Conservation (phyloP, 805 yeast genomes). For the Sungouiella blattae region DNA sequence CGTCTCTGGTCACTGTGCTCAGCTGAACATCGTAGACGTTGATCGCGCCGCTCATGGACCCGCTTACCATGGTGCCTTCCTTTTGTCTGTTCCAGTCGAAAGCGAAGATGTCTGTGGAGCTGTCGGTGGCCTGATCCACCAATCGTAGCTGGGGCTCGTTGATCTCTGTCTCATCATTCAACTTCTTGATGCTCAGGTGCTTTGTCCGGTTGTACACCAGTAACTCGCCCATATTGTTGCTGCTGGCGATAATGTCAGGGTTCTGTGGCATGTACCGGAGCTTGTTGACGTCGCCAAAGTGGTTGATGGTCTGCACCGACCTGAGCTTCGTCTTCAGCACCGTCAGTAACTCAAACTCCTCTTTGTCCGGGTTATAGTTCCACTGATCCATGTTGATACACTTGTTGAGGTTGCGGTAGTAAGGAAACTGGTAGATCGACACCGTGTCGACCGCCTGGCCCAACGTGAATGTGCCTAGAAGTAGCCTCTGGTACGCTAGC, state of each 20-base stretch:
- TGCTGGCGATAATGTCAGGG: constrained; percentile 75
- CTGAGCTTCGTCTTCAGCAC: constrained; percentile 26
- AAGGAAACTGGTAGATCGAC: constrained; percentile 32
- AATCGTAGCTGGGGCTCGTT: constrained; percentile 51
- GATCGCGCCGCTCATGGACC: constrained; percentile 60
- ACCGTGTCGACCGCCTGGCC: constrained; percentile 17
- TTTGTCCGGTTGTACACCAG: constrained; percentile 80
- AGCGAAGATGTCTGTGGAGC: constrained; percentile 57
- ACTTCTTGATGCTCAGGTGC: constrained; percentile 44
- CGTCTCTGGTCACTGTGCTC: neutral
- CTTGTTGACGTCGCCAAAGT: constrained; percentile 68
- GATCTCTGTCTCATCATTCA: constrained; percentile 24
- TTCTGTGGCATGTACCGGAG: constrained; percentile 80
- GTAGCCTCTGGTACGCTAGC: constrained; percentile 14
- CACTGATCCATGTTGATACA: constrained; percentile 36
- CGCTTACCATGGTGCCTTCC: constrained; percentile 60
- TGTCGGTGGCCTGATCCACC: constrained; percentile 21
- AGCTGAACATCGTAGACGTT: constrained; percentile 62
- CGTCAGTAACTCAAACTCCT: constrained; percentile 36
- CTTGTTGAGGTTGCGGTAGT: constrained; percentile 27
- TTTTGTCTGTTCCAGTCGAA: constrained; percentile 67
- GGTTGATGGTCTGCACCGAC: constrained; percentile 57
- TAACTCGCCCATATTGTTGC: constrained; percentile 61
- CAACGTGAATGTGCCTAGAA: constrained; percentile 16
- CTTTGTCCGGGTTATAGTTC: constrained; percentile 35